Evolutionary conservation across 495 filamentous ascomycete species (phyloP).

Genomic region (Sabuloglossum arenarium): DNA sequence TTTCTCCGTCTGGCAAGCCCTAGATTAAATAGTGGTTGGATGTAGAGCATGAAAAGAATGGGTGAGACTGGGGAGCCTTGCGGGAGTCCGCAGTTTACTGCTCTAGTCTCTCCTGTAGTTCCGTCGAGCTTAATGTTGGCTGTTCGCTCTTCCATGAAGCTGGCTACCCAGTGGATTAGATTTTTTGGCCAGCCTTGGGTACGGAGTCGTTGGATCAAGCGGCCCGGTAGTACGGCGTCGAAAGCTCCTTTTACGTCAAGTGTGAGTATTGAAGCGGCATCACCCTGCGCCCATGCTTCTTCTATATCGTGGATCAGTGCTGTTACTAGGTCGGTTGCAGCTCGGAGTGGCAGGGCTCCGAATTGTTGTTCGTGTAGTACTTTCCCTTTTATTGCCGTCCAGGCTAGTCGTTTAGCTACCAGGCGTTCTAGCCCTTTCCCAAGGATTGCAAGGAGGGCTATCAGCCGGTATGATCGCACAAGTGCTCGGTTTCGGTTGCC

Average conservation of each 20-base stretch:
- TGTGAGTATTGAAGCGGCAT: not conserved
- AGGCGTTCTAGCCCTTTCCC: not conserved
- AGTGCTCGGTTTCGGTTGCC: not conserved
- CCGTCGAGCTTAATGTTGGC: conserved; percentile 3
- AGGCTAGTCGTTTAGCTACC: not conserved
- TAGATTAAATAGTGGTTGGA: not conserved
- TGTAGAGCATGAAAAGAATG: conserved; percentile 5
- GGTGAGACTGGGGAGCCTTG: conserved; percentile 8
- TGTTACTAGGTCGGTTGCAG: too few relatives aligned
- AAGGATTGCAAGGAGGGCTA: not conserved
- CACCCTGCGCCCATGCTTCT: too few relatives aligned
- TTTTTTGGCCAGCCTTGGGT: conserved; percentile 6
- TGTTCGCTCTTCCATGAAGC: not conserved
- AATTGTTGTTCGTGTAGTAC: too few relatives aligned
- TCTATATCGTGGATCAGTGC: too few relatives aligned
- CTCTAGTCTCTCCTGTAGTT: not conserved
- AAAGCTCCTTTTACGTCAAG: conserved; percentile 4
- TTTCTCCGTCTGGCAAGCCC: not conserved
- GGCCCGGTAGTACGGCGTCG: conserved; percentile 6
- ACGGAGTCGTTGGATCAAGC: conserved; percentile 1
- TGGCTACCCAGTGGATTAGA: conserved; percentile 1
- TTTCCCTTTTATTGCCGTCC: not conserved
- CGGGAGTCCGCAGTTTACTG: conserved; percentile 2
- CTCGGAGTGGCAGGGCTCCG: too few relatives aligned
- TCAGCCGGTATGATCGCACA: not conserved